These are phyloP conservation scores for Globisporangium iwayamae DNA, from an alignment of 352 stramenopile genomes.

Conservation along the genomic window DNA sequence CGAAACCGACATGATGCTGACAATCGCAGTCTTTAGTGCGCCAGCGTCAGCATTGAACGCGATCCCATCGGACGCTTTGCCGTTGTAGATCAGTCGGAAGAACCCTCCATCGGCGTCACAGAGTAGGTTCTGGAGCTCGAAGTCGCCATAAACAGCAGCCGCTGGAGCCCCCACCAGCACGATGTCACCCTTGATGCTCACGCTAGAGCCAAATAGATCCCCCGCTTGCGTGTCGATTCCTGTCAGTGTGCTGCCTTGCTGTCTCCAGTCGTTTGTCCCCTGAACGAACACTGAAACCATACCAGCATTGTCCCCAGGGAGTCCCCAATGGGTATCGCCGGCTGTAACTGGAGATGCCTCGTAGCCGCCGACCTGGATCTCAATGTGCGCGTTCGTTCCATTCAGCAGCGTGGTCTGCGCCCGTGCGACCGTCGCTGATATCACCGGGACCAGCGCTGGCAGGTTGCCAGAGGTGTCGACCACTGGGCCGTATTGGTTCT, in stretches of 20 bases:
- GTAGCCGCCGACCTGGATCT: constrained; percentile 54
- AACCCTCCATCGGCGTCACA: constrained; percentile 74
- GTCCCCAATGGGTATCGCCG: constrained; percentile 43
- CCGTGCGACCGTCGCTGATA: constrained; percentile 17
- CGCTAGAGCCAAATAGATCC: constrained; percentile 73
- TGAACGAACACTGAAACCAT: constrained; percentile 66
- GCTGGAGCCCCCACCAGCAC: constrained; percentile 63
- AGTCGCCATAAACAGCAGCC: constrained; percentile 66
- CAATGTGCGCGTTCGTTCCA: constrained; percentile 54
- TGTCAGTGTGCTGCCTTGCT: constrained; percentile 54
- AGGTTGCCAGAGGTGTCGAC: constrained; percentile 65
- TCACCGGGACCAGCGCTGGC: constrained; percentile 56
- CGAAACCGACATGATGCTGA: constrained; percentile 51
- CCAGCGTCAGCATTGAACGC: constrained; percentile 52
- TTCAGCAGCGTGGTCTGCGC: constrained; percentile 33
- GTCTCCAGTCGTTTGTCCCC: constrained; percentile 69
- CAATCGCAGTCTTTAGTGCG: constrained; percentile 47
- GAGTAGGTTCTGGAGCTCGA: constrained; percentile 64
- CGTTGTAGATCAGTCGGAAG: constrained; percentile 60
- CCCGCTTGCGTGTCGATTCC: constrained; percentile 54
- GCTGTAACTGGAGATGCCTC: constrained; percentile 23
- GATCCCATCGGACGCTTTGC: constrained; percentile 48
- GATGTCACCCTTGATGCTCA: constrained; percentile 50
- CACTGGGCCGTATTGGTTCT: constrained; percentile 67
- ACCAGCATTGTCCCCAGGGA: constrained; percentile 54